These are phyloP conservation scores for Rhynchospora breviuscula DNA, from an alignment of 176 grass and related monocot genomes.

Conservation along the genomic window DNA sequence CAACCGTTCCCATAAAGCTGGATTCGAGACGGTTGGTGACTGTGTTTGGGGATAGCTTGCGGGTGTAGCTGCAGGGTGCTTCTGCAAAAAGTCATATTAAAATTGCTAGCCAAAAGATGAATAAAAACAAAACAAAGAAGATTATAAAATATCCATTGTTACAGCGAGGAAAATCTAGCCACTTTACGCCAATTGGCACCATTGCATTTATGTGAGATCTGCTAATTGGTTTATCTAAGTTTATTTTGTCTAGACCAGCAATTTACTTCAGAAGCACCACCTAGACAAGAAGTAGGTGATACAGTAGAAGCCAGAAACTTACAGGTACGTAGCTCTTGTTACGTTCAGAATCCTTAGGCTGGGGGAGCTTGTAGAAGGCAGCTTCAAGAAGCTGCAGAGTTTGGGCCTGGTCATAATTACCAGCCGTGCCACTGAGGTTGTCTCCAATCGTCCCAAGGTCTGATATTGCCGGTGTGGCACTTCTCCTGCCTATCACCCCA, in stretches of 20 bases:
- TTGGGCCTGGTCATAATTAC: constrained; percentile 64
- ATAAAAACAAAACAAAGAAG: constrained; percentile 18
- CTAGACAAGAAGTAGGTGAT: neutral
- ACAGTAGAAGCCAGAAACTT: neutral
- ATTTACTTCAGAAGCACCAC: neutral
- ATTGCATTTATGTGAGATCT: neutral
- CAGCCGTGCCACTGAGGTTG: constrained; percentile 49
- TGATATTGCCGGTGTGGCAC: constrained; percentile 26
- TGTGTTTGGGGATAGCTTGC: constrained; percentile 81
- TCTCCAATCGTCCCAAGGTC: constrained; percentile 86
- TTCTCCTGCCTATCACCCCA: constrained; percentile 94
- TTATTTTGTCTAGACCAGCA: neutral
- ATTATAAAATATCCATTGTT: neutral
- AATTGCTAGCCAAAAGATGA: neutral
- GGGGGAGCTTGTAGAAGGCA: constrained; percentile 80
- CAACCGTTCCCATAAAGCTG: constrained; percentile 86
- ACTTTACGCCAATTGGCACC: neutral
- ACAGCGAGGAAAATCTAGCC: neutral
- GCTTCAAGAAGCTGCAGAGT: constrained; percentile 93
- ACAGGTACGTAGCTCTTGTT: constrained; percentile 77
- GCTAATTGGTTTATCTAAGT: neutral
- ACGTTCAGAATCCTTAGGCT: constrained; percentile 88
- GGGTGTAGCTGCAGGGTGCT: constrained; percentile 65
- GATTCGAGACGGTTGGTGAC: constrained; percentile 73
- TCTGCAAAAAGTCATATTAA: constrained; percentile 40